Conservation (phyloP, 495 filamentous ascomycete genomes). For the Trichoderma virens region DNA sequence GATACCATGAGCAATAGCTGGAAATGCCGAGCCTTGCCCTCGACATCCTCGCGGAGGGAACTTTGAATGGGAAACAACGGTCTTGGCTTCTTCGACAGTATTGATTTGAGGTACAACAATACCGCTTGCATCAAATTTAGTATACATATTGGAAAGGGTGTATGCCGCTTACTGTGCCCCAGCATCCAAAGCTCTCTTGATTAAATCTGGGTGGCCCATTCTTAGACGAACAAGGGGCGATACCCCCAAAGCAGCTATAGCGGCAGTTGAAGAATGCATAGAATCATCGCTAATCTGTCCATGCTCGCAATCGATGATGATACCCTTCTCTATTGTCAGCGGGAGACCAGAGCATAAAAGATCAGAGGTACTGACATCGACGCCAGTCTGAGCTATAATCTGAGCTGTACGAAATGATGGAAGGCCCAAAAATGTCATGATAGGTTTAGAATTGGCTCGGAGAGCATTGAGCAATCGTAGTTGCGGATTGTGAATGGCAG, state of each 20-base stretch:
- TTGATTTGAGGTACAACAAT: neutral
- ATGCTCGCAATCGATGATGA: neutral
- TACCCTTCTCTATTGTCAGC: neutral
- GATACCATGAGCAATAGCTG: conserved; percentile 29
- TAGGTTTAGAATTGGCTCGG: conserved; percentile 23
- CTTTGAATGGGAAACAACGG: neutral
- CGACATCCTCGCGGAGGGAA: neutral
- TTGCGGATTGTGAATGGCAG: conserved; percentile 27
- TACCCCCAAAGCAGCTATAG: neutral
- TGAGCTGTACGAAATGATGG: conserved; percentile 26
- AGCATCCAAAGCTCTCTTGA: neutral
- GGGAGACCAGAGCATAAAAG: neutral
- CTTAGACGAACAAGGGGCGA: neutral
- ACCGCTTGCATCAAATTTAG: neutral
- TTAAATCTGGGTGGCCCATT: neutral
- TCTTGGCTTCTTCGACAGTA: neutral
- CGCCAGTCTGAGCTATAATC: neutral
- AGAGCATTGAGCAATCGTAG: conserved; percentile 31
- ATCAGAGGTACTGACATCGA: neutral
- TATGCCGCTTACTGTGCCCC: neutral
- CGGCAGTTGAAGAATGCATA: neutral
- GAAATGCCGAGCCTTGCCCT: conserved; percentile 24
- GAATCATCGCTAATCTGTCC: conserved; percentile 9
- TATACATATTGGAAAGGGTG: neutral
- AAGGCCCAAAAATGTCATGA: conserved; percentile 34